A percentile compares a stretch with the other conserved stretches of the same genome.
Conservation (phyloP, 495 filamentous ascomycete species). For the Durotheca rogersii region DNA sequence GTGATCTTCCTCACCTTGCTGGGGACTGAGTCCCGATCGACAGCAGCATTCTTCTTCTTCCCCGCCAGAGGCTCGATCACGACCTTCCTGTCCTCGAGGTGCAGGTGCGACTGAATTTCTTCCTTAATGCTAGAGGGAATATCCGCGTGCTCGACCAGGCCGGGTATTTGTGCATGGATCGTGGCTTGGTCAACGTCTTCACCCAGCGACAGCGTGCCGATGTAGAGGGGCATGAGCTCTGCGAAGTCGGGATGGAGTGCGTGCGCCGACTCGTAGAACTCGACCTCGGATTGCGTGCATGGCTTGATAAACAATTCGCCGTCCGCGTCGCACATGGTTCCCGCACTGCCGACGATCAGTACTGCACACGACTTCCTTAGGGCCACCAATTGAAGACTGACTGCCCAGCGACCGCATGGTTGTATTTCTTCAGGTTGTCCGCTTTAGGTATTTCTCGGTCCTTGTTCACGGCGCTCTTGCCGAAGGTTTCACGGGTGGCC, state of each 20-base stretch:
- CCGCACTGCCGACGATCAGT: slow-evolving; percentile 75
- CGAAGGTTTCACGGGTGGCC: slow-evolving; percentile 19
- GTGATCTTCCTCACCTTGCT: slow-evolving; percentile 57
- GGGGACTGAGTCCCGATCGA: slow-evolving; percentile 37
- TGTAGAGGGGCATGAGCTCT: slow-evolving; percentile 78
- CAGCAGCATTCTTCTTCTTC: slow-evolving; percentile 16
- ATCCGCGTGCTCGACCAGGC: slow-evolving; percentile 47
- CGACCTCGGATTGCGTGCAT: slow-evolving; percentile 80
- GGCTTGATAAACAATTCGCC: slow-evolving; percentile 93
- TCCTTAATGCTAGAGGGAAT: slow-evolving; percentile 45
- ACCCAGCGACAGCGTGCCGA: slow-evolving; percentile 70
- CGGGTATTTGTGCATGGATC: slow-evolving; percentile 52
- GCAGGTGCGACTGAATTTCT: slow-evolving; percentile 39
- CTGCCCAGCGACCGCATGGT: slow-evolving; percentile 91
- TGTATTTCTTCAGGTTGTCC: slow-evolving; percentile 65
- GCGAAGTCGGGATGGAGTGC: slow-evolving; percentile 67
- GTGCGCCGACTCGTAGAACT: slow-evolving; percentile 82
- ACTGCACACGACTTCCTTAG: slow-evolving; percentile 18
- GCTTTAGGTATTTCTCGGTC: slow-evolving; percentile 45
- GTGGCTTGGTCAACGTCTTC: slow-evolving; percentile 45
- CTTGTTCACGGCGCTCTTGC: slow-evolving; percentile 21
- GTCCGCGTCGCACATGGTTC: slow-evolving; percentile 80
- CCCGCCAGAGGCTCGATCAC: slow-evolving; percentile 26
- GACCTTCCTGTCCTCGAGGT: slow-evolving; percentile 33
- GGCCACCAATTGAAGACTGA: slow-evolving; percentile 53